Evolutionary conservation across 1,139 yeast species (phyloP).

Genomic region (Taiozyma sp.): DNA sequence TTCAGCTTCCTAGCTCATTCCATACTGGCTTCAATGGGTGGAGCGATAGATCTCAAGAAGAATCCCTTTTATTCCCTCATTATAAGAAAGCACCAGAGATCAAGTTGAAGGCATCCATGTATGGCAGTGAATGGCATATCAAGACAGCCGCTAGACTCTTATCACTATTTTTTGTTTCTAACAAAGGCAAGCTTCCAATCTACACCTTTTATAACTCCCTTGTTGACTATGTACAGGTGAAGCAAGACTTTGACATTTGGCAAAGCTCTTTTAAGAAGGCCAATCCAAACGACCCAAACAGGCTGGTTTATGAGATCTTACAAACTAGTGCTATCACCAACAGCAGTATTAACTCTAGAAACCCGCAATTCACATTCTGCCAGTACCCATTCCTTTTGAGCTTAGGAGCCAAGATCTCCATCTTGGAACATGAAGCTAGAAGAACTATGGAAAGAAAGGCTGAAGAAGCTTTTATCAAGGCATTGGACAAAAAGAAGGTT

Average conservation of each 20-base stretch:
- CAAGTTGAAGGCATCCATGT: constrained; percentile 53
- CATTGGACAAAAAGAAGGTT: constrained; percentile 56
- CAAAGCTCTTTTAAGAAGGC: constrained; percentile 29
- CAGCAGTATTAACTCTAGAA: constrained; percentile 1
- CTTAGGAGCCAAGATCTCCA: constrained; percentile 73
- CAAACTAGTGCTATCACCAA: constrained; percentile 1
- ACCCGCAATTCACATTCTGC: constrained; percentile 52
- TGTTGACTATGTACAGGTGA: constrained; percentile 73
- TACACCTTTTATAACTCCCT: constrained; percentile 71
- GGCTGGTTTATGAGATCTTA: constrained; percentile 20
- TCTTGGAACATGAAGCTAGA: constrained; percentile 78
- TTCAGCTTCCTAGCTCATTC: constrained; percentile 13
- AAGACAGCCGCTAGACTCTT: constrained; percentile 58
- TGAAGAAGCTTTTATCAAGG: constrained; percentile 79
- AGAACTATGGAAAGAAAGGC: constrained; percentile 83
- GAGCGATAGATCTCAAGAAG: constrained; percentile 9
- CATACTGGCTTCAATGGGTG: constrained; percentile 15
- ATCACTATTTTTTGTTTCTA: constrained; percentile 50
- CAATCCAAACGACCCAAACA: constrained; percentile 14
- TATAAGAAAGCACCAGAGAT: constrained; percentile 26
- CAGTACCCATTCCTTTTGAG: constrained; percentile 80
- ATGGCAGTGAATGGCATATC: constrained; percentile 80
- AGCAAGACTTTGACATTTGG: constrained; percentile 83
- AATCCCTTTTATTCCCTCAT: neutral
- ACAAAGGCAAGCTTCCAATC: constrained; percentile 37